A percentile compares a stretch with the other conserved stretches of the same genome.
Conservation (phyloP, 2,329 filamentous ascomycete species). For the Dactylella cylindrospora region DNA sequence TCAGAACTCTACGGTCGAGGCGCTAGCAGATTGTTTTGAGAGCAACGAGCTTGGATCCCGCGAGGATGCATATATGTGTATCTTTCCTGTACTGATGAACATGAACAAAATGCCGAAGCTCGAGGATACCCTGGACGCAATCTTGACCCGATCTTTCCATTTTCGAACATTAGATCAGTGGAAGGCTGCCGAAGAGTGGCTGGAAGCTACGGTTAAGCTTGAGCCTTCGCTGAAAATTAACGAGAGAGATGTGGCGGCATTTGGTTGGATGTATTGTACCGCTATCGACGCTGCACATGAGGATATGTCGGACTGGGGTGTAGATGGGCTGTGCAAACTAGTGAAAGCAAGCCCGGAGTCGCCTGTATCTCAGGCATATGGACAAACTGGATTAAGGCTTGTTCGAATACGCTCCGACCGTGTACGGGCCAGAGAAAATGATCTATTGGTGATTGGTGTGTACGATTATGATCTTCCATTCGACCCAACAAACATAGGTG, state of each 20-base stretch:
- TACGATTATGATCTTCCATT: too few species aligned
- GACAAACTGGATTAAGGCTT: too few species aligned
- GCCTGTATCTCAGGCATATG: neutral
- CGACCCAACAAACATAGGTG: too few species aligned
- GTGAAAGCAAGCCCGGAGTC: neutral
- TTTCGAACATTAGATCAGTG: neutral
- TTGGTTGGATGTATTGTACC: neutral
- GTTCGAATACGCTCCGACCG: too few species aligned
- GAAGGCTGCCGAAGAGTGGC: neutral
- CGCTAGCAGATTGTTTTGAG: slow-evolving; percentile 5
- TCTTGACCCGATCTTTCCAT: neutral
- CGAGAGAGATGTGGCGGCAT: neutral
- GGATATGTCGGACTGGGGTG: neutral
- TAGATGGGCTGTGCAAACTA: slow-evolving; percentile 1
- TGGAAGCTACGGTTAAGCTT: neutral
- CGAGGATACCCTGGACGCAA: neutral
- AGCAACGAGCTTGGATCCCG: slow-evolving; percentile 1
- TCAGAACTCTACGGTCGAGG: slow-evolving; percentile 15
- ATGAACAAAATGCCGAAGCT: neutral
- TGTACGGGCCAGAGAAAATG: too few species aligned
- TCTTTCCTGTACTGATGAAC: slow-evolving; percentile 3
- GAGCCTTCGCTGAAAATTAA: too few species aligned
- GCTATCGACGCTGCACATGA: neutral
- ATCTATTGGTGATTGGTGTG: too few species aligned
- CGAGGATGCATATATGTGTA: slow-evolving; percentile 20